Base-by-base conservation (phyloP, 2,329 filamentous ascomycete species). In the Phyllosticta capitalensis region DNA sequence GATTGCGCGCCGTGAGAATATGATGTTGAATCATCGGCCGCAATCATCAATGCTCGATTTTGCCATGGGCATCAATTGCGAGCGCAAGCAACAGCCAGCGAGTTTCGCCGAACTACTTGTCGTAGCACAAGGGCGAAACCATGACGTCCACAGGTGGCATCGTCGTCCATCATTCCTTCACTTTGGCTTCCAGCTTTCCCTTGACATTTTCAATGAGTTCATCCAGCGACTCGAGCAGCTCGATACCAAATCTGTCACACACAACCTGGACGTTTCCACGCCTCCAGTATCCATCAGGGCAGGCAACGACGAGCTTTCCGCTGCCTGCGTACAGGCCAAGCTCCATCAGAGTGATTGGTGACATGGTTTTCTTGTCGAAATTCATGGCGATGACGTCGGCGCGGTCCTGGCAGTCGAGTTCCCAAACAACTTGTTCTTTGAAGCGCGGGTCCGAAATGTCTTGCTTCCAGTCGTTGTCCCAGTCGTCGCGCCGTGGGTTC, bases 181-280 rank as follows among this genome's bases (percentile, higher is more conserved):
- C 7, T 45, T 45, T n/a, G 14, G 49, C 49, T 51, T 45, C 19
- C 45, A 59, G 28, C 48, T 54, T 59, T 45, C 52, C 19, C 12
- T 17, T 33, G 22, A 81, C 65, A 4, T 63, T 57, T 20, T 68
- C 65, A n/a, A 65, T 65, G 55, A 84, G 64, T 6, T 75, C 73
- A 4, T 71, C 71, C 22, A 78, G 71, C 2, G 65, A 75, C 17
- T 75, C 71, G 28, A 80, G 69, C 59, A 80, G 67, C 45, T 75
- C 70, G 5, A 84, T 68, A 0, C 69, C 74, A 61, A 78, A 79
- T 57, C 74, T 74, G 61, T 72, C 67, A 62, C 83, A 86, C 9
- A 84, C 76, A 14, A 83, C 71, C 65, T 82, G 73, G 30, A 88
- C 81, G 63, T 87, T 85, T 0, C 82, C 84, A n/a, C 75, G 75